Evolutionary conservation across 441 rosid species (phyloP).

Genomic region (Brassica balearica): DNA sequence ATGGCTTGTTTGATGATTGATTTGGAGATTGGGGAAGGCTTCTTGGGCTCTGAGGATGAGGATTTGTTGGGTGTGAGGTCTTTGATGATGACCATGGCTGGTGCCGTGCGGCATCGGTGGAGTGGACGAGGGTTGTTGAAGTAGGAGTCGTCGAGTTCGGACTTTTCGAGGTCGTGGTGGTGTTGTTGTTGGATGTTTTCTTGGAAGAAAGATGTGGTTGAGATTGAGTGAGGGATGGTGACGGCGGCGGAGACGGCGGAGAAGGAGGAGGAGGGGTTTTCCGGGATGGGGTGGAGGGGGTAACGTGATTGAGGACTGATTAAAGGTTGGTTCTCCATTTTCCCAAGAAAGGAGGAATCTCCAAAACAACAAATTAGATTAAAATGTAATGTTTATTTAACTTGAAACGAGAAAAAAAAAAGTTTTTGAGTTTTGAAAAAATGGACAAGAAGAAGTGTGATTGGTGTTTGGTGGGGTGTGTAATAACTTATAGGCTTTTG

Average conservation of each 20-base stretch:
- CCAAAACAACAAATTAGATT: background rate
- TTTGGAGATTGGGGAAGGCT: slow-evolving; percentile 61
- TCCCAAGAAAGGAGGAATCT: slow-evolving; percentile 25
- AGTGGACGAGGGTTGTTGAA: slow-evolving; percentile 54
- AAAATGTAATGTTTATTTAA: no score
- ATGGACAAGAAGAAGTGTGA: no score
- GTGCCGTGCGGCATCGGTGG: slow-evolving; percentile 77
- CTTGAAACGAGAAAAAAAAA: no score
- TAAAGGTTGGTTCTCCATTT: slow-evolving; percentile 66
- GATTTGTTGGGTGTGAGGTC: slow-evolving; percentile 45
- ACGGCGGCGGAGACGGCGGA: slow-evolving; percentile 16
- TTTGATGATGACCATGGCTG: slow-evolving; percentile 71
- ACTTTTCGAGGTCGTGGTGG: slow-evolving; percentile 33
- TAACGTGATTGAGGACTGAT: slow-evolving; percentile 51
- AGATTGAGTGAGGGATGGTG: slow-evolving; percentile 49
- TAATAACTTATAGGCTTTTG: no score
- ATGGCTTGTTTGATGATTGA: slow-evolving; percentile 67
- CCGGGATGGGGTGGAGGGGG: slow-evolving; percentile 45
- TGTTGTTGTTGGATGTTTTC: slow-evolving; percentile 40
- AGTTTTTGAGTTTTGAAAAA: no score
- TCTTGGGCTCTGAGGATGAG: slow-evolving; percentile 42
- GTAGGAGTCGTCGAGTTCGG: slow-evolving; percentile 34
- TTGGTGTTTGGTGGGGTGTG: no score
- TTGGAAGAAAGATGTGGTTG: slow-evolving; percentile 49
- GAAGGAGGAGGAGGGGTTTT: slow-evolving; percentile 23